phyloP scores from a whole-genome alignment of 352 stramenopile genomes.

The Globisporangium acanthophoron region DNA sequence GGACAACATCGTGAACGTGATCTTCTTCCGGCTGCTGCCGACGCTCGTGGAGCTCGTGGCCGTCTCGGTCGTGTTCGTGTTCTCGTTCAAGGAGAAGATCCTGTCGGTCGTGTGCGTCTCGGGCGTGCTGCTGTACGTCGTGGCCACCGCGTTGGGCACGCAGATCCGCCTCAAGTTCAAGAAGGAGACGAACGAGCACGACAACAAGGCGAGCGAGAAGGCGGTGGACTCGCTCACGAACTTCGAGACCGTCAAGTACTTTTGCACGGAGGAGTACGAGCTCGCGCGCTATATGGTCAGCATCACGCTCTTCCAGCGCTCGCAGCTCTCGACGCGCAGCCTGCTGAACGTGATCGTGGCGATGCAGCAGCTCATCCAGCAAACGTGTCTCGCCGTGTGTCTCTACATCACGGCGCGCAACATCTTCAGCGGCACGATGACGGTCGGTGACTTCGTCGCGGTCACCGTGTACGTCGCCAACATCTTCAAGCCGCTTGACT shows the following conservation, averaged over 20 bases:
- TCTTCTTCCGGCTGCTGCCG: constrained; percentile 95
- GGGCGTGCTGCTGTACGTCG: constrained; percentile 91
- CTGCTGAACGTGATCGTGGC: constrained; percentile 93
- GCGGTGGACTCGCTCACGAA: constrained; percentile 96
- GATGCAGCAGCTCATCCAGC: constrained; percentile 92
- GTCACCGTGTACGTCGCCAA: constrained; percentile 93
- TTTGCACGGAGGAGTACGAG: constrained; percentile 93
- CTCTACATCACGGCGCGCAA: constrained; percentile 61
- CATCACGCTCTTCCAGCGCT: constrained; percentile 88
- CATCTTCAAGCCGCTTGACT: constrained; percentile 96
- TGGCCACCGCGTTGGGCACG: constrained; percentile 85
- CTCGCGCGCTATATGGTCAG: constrained; percentile 60
- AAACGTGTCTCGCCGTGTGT: constrained; percentile 68
- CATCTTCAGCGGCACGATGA: constrained; percentile 47
- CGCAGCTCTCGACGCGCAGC: constrained; percentile 86
- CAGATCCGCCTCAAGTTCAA: constrained; percentile 83
- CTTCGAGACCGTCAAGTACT: constrained; percentile 98
- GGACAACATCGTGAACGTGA: constrained; percentile 94
- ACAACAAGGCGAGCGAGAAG: constrained; percentile 96
- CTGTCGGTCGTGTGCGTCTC: constrained; percentile 85
- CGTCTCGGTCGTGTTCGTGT: constrained; percentile 82
- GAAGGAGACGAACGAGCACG: constrained; percentile 90
- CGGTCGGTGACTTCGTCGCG: constrained; percentile 94
- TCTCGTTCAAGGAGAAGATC: constrained; percentile 90
- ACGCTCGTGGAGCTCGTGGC: constrained; percentile 94